These are phyloP conservation scores for Draba incana DNA, from an alignment of 345 rosid genomes.

Conservation along the genomic window DNA sequence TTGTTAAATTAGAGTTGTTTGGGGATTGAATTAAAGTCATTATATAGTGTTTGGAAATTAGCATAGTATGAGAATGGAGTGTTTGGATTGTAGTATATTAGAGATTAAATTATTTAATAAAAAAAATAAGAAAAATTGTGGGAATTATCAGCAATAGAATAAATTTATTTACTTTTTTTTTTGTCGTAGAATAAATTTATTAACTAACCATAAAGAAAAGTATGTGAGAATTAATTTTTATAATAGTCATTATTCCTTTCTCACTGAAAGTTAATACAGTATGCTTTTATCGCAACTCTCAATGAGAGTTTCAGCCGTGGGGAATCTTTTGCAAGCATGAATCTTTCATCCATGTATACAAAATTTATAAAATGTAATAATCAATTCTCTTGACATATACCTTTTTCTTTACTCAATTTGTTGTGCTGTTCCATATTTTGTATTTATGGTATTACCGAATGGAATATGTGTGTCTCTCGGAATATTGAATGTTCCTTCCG, in stretches of 20 bases:
- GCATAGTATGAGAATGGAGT: too few relatives aligned
- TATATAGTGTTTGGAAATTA: too few relatives aligned
- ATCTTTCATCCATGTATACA: constrained; percentile 5
- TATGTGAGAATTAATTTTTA: constrained; percentile 4
- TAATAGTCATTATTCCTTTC: constrained; percentile 13
- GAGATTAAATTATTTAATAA: too few relatives aligned
- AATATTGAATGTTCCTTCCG: too few relatives aligned
- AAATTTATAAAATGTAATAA: neutral
- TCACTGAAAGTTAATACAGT: neutral
- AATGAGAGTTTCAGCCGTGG: neutral
- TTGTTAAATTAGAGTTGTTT: too few relatives aligned
- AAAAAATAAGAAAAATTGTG: too few relatives aligned
- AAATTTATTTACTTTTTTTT: too few relatives aligned
- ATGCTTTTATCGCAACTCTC: neutral
- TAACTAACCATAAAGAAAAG: neutral
- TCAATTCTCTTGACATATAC: neutral
- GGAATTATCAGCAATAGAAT: constrained; percentile 7
- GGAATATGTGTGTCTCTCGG: neutral
- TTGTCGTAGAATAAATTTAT: neutral
- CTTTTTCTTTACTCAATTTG: constrained; percentile 9
- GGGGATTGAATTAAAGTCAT: too few relatives aligned
- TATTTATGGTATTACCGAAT: neutral
- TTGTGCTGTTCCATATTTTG: neutral
- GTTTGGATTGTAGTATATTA: too few relatives aligned
- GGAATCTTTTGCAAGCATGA: constrained; percentile 34